Evolutionary conservation across 2,329 filamentous ascomycete species (phyloP).

Genomic region (Neonectria magnoliae): DNA sequence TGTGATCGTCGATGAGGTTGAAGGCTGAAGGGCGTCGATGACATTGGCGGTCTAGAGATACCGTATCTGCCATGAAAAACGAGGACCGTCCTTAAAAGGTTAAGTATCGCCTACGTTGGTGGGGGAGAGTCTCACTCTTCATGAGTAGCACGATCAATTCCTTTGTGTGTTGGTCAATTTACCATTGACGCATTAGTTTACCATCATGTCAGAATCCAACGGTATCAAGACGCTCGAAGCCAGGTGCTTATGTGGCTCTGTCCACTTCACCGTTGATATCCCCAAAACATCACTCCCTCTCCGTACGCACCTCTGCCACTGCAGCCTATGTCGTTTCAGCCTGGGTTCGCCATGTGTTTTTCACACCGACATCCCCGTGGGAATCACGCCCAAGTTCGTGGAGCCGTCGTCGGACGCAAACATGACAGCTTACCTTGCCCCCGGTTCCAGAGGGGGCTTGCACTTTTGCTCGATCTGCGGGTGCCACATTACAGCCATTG

Average conservation of each 20-base stretch:
- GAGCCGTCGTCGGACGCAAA: constrained; percentile 50
- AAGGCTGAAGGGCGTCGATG: constrained; percentile 17
- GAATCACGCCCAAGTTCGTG: constrained; percentile 51
- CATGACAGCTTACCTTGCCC: constrained; percentile 51
- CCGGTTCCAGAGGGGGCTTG: constrained; percentile 44
- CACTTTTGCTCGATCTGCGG: constrained; percentile 59
- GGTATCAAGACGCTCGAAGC: constrained; percentile 52
- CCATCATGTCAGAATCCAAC: constrained; percentile 31
- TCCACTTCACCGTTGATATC: constrained; percentile 55
- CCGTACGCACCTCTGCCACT: constrained; percentile 56
- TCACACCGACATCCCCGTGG: constrained; percentile 50
- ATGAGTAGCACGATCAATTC: neutral
- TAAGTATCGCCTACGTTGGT: neutral
- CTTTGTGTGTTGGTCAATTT: neutral
- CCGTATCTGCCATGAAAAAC: neutral
- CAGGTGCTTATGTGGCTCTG: constrained; percentile 57
- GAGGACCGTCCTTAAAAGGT: neutral
- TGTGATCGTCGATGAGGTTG: neutral
- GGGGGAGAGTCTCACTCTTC: neutral
- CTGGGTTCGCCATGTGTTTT: constrained; percentile 56
- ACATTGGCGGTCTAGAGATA: constrained; percentile 10
- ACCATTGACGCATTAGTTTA: neutral
- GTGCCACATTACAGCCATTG: constrained; percentile 54
- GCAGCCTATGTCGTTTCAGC: constrained; percentile 55
- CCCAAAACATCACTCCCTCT: constrained; percentile 52